Conservation (phyloP, 768 basidiomycete genomes). For the Royoungia palumana region DNA sequence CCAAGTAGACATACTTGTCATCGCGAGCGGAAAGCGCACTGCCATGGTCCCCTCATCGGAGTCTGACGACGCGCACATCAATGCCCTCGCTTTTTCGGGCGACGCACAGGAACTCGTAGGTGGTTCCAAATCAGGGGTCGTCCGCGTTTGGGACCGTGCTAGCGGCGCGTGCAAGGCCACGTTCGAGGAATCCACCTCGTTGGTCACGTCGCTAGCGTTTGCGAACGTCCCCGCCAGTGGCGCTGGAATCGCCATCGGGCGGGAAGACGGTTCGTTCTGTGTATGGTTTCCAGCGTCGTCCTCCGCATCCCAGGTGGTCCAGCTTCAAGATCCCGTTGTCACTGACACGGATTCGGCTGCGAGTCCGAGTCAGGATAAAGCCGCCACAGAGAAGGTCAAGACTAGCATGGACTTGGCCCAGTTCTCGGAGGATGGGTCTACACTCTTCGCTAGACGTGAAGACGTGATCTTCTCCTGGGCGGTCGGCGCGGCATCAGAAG, state of each 20-base stretch:
- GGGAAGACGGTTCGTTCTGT: slow-evolving; percentile 17
- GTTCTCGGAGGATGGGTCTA: slow-evolving; percentile 10
- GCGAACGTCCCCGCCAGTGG: not conserved
- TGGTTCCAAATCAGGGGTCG: slow-evolving; percentile 11
- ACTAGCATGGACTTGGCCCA: slow-evolving; percentile 1
- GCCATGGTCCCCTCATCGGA: not conserved
- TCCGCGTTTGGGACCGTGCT: slow-evolving; percentile 19
- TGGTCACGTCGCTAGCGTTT: slow-evolving; percentile 20
- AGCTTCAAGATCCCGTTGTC: not conserved
- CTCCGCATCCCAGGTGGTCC: slow-evolving; percentile 13
- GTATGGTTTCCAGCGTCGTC: slow-evolving; percentile 16
- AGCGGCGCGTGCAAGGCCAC: slow-evolving; percentile 13
- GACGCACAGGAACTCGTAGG: slow-evolving; percentile 16
- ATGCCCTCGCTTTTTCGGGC: slow-evolving; percentile 15
- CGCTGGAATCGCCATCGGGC: slow-evolving; percentile 11
- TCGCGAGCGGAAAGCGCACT: not conserved
- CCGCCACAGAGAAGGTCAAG: not conserved
- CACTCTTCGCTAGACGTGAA: slow-evolving; percentile 9
- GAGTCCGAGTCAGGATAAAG: no score
- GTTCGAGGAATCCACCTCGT: not conserved
- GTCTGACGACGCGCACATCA: not conserved
- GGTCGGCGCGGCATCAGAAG: not conserved
- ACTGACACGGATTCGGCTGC: no score
- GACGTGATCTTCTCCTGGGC: slow-evolving; percentile 11
- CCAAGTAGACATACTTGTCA: slow-evolving; percentile 1